phyloP scores from a whole-genome alignment of 148 eudicot species.

The Dysphania ambrosioides region DNA sequence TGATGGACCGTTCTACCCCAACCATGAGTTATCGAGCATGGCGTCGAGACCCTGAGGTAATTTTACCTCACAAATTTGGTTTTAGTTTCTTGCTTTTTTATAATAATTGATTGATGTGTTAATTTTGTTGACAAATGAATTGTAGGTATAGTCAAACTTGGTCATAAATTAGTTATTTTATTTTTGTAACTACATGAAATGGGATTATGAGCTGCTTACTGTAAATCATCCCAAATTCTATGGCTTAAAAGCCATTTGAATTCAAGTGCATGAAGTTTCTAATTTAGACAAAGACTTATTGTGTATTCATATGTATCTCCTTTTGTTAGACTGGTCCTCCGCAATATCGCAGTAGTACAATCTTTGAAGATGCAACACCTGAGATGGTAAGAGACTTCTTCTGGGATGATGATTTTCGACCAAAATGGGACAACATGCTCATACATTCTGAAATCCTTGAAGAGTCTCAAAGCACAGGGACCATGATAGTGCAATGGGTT shows the following conservation, averaged over 20 bases:
- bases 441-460: conserved; percentile 52
- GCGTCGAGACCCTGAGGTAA: conserved; percentile 82
- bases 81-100: neutral
- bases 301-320: conserved; percentile 1
- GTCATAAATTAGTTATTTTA: neutral
- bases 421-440: conserved; percentile 93
- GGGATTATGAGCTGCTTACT: neutral
- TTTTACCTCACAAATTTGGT: neutral
- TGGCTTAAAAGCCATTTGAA: no score
- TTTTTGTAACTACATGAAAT: neutral
- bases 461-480: conserved; percentile 71
- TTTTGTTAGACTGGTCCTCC: conserved; percentile 80
- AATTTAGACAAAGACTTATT: neutral
- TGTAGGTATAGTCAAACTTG: neutral
- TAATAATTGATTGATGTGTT: neutral
- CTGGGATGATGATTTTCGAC: conserved; percentile 91
- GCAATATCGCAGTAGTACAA: conserved; percentile 84
- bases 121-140: neutral
- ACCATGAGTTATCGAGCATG: conserved; percentile 87
- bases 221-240: no score
- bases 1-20: conserved; percentile 79
- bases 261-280: neutral
- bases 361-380: conserved; percentile 90
- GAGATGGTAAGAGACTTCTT: conserved; percentile 93
- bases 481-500: conserved; percentile 86